Conservation (phyloP, 108 stramenopile genomes). For the Fistulifera pelliculosa region DNA sequence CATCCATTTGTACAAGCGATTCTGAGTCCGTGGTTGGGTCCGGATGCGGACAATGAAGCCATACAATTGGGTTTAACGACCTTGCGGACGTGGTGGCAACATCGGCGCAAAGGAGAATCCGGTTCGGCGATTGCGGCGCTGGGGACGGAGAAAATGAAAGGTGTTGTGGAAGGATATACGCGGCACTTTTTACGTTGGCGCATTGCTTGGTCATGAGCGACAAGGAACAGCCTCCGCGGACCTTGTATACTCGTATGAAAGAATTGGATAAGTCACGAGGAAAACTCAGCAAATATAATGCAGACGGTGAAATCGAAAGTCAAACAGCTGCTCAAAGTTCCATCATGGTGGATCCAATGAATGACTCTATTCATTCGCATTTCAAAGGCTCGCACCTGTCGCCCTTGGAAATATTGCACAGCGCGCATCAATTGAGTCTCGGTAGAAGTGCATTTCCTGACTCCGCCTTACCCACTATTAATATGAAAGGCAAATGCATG, state of each 20-base stretch:
- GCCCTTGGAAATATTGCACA: constrained; percentile 61
- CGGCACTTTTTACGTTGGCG: constrained; percentile 78
- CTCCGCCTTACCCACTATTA: constrained; percentile 13
- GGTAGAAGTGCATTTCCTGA: neutral
- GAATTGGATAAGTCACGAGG: constrained; percentile 64
- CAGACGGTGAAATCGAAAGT: neutral
- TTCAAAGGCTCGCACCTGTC: constrained; percentile 19
- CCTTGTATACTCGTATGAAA: constrained; percentile 68
- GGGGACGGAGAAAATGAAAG: constrained; percentile 83
- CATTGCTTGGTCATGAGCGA: constrained; percentile 77
- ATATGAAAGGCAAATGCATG: constrained; percentile 62
- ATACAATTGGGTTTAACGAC: constrained; percentile 82
- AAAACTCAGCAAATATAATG: constrained; percentile 37
- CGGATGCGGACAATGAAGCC: constrained; percentile 84
- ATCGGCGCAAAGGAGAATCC: constrained; percentile 85
- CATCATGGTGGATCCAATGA: constrained; percentile 2
- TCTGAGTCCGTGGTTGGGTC: constrained; percentile 81
- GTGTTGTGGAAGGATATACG: constrained; percentile 90
- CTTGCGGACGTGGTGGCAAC: constrained; percentile 88
- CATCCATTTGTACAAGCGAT: constrained; percentile 89
- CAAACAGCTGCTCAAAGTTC: neutral
- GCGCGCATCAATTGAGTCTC: constrained; percentile 31
- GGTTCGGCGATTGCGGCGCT: constrained; percentile 77
- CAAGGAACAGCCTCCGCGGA: constrained; percentile 79
- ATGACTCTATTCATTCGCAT: no score